phyloP scores from a whole-genome alignment of 805 yeast species.

The Pichia kluyveri region DNA sequence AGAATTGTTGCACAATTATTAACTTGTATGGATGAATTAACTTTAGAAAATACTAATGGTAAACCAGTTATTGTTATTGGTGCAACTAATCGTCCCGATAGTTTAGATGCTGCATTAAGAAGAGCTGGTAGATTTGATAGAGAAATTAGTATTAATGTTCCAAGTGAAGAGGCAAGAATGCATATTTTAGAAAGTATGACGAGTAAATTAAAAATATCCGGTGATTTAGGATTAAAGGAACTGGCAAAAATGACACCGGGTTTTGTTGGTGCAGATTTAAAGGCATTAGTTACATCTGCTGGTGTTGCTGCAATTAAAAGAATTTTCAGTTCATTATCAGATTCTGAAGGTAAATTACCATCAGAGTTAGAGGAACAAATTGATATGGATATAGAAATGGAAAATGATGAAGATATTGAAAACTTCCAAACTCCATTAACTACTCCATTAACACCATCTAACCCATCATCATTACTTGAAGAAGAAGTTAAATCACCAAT shows the following conservation, averaged over 20 bases:
- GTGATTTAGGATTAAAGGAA: slow-evolving; percentile 57
- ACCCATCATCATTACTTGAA: not conserved
- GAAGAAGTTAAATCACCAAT: not conserved
- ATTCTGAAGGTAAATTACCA: slow-evolving; percentile 15
- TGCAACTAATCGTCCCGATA: slow-evolving; percentile 95
- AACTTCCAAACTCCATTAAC: slow-evolving; percentile 4
- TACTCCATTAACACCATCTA: slow-evolving; percentile 3
- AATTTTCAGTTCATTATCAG: slow-evolving; percentile 59
- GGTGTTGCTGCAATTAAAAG: slow-evolving; percentile 92
- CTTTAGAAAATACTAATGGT: slow-evolving; percentile 82
- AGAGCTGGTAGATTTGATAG: slow-evolving; percentile 96
- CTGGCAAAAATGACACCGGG: slow-evolving; percentile 95
- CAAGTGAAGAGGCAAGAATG: slow-evolving; percentile 73
- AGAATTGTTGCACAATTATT: slow-evolving; percentile 92
- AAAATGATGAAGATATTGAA: slow-evolving; percentile 4
- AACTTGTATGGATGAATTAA: slow-evolving; percentile 89
- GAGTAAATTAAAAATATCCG: slow-evolving; percentile 52
- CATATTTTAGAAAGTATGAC: slow-evolving; percentile 74
- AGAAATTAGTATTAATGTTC: slow-evolving; percentile 92
- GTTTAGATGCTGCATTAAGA: slow-evolving; percentile 87
- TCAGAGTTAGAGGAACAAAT: slow-evolving; percentile 20
- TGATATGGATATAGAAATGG: not conserved
- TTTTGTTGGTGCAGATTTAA: slow-evolving; percentile 94
- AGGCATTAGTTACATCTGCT: slow-evolving; percentile 89
- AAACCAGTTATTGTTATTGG: slow-evolving; percentile 92